Evolutionary conservation across 1,139 yeast species (phyloP).

Genomic region (Hanseniaspora gamundiae): DNA sequence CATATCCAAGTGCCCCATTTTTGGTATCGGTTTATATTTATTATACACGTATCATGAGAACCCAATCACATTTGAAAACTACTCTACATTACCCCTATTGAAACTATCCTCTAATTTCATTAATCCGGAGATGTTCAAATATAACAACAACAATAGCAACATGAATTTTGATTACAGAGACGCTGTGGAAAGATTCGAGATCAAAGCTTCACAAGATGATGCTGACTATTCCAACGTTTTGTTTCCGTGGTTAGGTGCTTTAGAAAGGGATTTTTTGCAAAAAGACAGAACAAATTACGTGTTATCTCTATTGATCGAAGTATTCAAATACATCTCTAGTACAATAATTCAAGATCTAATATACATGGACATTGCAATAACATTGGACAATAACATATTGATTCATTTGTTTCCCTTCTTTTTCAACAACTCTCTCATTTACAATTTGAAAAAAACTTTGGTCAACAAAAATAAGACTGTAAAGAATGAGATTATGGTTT

Average conservation of each 20-base stretch:
- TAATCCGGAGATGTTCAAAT: conserved; percentile 8
- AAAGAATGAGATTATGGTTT: neutral
- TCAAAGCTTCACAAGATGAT: conserved; percentile 8
- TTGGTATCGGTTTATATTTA: conserved; percentile 21
- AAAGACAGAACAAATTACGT: conserved; percentile 23
- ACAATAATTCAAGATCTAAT: conserved; percentile 22
- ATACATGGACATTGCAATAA: conserved; percentile 13
- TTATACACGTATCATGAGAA: conserved; percentile 19
- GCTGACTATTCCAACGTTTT: conserved; percentile 10
- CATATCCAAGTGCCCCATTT: conserved; percentile 23
- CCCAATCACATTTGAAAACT: conserved; percentile 16
- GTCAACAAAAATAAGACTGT: neutral
- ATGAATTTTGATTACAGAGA: neutral
- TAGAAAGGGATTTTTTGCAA: conserved; percentile 18
- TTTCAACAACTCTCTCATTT: neutral
- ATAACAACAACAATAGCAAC: neutral
- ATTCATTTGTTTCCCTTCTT: neutral
- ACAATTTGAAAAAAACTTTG: neutral
- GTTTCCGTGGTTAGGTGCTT: conserved; percentile 22
- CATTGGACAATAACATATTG: conserved; percentile 1
- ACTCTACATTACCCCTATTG: conserved; percentile 12
- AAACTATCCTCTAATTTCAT: conserved; percentile 14
- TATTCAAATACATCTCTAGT: conserved; percentile 22
- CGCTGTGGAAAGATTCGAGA: conserved; percentile 9
- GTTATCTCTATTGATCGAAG: conserved; percentile 21